These are phyloP conservation scores for Zarea fungicola DNA, from an alignment of 2,329 filamentous ascomycete species.

Conservation along the genomic window DNA sequence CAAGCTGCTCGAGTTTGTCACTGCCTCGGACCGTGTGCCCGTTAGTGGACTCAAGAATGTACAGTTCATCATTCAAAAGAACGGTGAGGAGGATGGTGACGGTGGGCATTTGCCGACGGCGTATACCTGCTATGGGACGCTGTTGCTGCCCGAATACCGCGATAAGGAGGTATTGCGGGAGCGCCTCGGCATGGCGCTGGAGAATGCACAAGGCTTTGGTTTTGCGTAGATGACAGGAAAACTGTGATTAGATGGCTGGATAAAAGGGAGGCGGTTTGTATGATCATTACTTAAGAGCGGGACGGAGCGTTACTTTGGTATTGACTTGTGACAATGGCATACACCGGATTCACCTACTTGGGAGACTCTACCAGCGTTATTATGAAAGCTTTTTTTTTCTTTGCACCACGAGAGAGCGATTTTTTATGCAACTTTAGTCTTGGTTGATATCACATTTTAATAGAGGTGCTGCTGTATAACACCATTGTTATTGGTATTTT, in stretches of 20 bases:
- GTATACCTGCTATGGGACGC: constrained; percentile 86
- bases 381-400: background rate
- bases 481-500: background rate
- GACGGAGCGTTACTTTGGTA: too few relatives aligned
- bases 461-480: constrained; percentile 7
- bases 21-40: constrained; percentile 83
- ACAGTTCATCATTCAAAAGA: constrained; percentile 77
- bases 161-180: constrained; percentile 63
- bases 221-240: constrained; percentile 50
- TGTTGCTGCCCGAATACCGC: constrained; percentile 79
- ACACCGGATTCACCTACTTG: background rate
- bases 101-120: constrained; percentile 69
- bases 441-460: background rate
- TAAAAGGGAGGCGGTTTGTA: too few relatives aligned
- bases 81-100: constrained; percentile 56
- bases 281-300: too few relatives aligned
- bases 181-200: constrained; percentile 77
- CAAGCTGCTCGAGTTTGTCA: constrained; percentile 86
- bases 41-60: constrained; percentile 79
- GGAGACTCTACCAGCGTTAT: background rate
- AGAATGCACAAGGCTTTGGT: constrained; percentile 87
- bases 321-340: constrained; percentile 1
- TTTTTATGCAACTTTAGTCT: background rate
- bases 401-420: constrained; percentile 8
- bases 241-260: too few relatives aligned